Conservation (phyloP, 1,284 basidiomycete species). For the Malassezia dermatis region DNA sequence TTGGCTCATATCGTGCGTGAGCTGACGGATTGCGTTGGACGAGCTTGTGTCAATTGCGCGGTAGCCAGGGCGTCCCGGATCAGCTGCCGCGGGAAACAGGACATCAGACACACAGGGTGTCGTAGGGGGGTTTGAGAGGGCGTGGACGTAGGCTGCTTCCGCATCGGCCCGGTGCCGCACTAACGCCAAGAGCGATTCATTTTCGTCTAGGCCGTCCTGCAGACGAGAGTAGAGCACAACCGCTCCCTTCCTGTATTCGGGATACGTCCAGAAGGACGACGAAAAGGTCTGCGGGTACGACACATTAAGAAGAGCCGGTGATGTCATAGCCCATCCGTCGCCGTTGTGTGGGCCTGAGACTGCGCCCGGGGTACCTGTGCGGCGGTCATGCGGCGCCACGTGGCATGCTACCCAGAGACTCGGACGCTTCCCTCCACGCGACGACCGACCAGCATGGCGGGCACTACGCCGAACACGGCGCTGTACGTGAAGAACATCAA, state of each 20-base stretch:
- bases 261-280: slow-evolving; percentile 41
- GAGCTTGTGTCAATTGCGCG: slow-evolving; percentile 19
- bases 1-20: slow-evolving; percentile 25
- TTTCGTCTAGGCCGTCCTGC: slow-evolving; percentile 41
- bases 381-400: not conserved
- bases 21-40: slow-evolving; percentile 24
- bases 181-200: slow-evolving; percentile 33
- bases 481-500: slow-evolving; percentile 92
- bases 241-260: slow-evolving; percentile 37
- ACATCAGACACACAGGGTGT: slow-evolving; percentile 18
- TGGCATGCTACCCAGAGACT: not conserved
- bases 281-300: slow-evolving; percentile 34
- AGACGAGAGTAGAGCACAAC: slow-evolving; percentile 31
- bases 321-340: slow-evolving; percentile 22
- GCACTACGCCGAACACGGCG: slow-evolving; percentile 63
- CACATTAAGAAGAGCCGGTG: slow-evolving; percentile 30
- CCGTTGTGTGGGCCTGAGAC: not conserved
- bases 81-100: slow-evolving; percentile 21
- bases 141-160: slow-evolving; percentile 27
- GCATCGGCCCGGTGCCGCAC: slow-evolving; percentile 32
- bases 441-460: slow-evolving; percentile 9
- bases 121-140: slow-evolving; percentile 26
- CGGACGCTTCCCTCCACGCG: not conserved
- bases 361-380: not conserved
- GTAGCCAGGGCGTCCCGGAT: slow-evolving; percentile 14